Conservation (phyloP, 257 asterid genomes). For the Solanum chmielewskii region DNA sequence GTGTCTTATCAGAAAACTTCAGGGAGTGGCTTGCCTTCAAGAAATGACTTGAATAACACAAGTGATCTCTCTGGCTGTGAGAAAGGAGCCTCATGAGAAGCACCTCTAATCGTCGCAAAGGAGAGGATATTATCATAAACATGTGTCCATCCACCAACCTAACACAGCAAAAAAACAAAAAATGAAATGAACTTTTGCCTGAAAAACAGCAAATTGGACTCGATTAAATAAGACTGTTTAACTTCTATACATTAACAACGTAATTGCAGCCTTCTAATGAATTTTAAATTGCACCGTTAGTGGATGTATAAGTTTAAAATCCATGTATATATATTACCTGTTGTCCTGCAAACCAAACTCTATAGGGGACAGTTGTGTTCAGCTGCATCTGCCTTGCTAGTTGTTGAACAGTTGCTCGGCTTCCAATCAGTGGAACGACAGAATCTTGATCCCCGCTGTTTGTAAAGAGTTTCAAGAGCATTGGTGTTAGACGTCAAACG, state of each 20-base stretch:
- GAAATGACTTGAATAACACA: conserved; percentile 56
- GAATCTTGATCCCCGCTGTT: conserved; percentile 80
- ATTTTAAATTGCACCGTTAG: neutral
- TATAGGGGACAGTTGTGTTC: conserved; percentile 43
- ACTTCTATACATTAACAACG: neutral
- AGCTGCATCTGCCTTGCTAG: conserved; percentile 36
- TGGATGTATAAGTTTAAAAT: neutral
- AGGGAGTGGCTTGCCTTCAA: conserved; percentile 62
- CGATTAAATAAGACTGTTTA: neutral
- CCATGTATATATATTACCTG: conserved; percentile 23
- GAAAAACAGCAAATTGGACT: neutral
- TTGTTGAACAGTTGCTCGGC: conserved; percentile 32
- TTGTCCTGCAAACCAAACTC: conserved; percentile 56
- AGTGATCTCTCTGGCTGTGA: conserved; percentile 80
- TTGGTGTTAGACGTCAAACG: neutral
- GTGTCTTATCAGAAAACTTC: conserved; percentile 24
- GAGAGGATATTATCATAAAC: conserved; percentile 48
- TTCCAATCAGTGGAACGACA: conserved; percentile 59
- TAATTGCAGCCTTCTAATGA: neutral
- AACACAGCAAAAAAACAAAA: neutral
- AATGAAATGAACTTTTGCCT: neutral
- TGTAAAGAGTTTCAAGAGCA: neutral
- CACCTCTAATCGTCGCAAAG: conserved; percentile 75
- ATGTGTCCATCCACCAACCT: conserved; percentile 82
- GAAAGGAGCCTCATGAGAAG: conserved; percentile 77